These are phyloP conservation scores for Solanum tacnaense DNA, from an alignment of 257 asterid species.

Conservation along the genomic window DNA sequence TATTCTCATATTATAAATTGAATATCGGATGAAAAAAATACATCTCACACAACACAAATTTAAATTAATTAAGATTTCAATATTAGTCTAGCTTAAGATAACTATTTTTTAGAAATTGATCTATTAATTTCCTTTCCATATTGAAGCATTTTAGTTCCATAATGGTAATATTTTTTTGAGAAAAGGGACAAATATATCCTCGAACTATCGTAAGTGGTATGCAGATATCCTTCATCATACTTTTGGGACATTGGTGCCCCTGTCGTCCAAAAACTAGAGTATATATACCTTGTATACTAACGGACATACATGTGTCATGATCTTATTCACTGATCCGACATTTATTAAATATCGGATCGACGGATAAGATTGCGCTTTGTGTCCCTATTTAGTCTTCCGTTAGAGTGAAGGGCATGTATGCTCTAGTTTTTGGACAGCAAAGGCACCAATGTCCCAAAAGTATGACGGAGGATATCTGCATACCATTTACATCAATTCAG, in stretches of 20 bases:
- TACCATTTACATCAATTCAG: no score
- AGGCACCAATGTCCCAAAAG: no score
- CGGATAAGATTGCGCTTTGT: rapidly evolving
- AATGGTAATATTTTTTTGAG: neutral
- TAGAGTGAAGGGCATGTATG: no score
- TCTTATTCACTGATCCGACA: rapidly evolving
- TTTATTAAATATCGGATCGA: no score
- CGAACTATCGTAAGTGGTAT: no score
- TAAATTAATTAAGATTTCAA: neutral
- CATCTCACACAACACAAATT: neutral
- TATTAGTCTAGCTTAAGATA: neutral
- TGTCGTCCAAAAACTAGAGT: neutral
- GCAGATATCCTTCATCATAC: neutral
- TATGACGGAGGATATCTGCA: no score
- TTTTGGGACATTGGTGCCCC: rapidly evolving
- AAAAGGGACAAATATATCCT: no score
- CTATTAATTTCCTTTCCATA: neutral
- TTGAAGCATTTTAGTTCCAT: neutral
- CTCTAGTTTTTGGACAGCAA: rapidly evolving
- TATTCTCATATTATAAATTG: neutral
- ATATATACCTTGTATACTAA: no score
- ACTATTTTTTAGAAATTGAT: neutral
- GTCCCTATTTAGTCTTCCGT: no score
- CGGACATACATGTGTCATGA: no score
- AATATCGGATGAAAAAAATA: neutral